Percentiles rank a stretch among this genome's conserved stretches.
These are phyloP conservation scores for Lippia alba DNA, from an alignment of 305 asterid species.

Conservation along the genomic window DNA sequence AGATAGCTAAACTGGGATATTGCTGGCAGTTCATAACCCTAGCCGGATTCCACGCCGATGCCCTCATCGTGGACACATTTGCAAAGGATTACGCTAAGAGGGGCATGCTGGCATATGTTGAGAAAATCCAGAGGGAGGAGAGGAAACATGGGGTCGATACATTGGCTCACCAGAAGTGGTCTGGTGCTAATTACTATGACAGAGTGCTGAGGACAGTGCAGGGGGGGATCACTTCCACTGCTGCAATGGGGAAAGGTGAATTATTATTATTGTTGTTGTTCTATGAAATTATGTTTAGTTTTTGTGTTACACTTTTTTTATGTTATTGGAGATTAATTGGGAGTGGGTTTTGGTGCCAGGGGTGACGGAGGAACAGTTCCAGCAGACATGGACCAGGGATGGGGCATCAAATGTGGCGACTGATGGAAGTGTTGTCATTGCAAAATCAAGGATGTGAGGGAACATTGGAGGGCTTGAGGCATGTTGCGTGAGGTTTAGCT, in stretches of 20 bases:
- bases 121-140: conserved; percentile 93
- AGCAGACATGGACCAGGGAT: conserved; percentile 80
- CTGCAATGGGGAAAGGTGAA: conserved; percentile 97
- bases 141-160: conserved; percentile 88
- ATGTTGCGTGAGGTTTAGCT: conserved; percentile 24
- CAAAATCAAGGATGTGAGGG: conserved; percentile 77
- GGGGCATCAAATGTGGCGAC: conserved; percentile 59
- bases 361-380: conserved; percentile 96
- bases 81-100: conserved; percentile 78
- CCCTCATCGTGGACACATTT: conserved; percentile 79
- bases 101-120: conserved; percentile 97
- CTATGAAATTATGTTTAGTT: neutral
- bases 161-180: conserved; percentile 98
- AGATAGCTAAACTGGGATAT: conserved; percentile 82
- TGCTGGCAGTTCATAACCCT: conserved; percentile 97
- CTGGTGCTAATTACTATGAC: conserved; percentile 97
- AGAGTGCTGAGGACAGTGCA: conserved; percentile 92
- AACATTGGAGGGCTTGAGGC: conserved; percentile 24
- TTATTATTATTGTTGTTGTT: neutral
- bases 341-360: conserved; percentile 47
- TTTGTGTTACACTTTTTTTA: neutral
- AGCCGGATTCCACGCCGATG: conserved; percentile 92
- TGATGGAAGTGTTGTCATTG: conserved; percentile 73
- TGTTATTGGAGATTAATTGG: too few species aligned
- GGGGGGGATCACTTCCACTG: conserved; percentile 96